Conservation (phyloP, 148 eudicot species). For the Silene uniflora region DNA sequence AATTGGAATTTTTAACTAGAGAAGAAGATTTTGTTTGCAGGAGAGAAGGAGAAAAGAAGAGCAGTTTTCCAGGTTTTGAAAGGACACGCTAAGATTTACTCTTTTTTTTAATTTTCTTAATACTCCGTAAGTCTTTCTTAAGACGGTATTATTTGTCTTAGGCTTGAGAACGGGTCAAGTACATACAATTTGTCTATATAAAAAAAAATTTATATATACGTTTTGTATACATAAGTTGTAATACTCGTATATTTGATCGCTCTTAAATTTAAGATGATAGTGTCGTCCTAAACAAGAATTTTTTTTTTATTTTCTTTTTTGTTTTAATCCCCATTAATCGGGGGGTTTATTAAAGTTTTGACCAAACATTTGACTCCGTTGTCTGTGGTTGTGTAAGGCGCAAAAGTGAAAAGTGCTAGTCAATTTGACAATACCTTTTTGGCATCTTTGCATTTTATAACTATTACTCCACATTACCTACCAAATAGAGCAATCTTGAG, state of each 20-base stretch:
- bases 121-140: no score
- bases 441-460: neutral
- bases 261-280: no score
- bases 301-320: neutral
- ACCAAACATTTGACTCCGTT: constrained; percentile 20
- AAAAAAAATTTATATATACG: no score
- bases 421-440: neutral
- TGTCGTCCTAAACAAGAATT: no score
- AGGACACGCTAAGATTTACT: constrained; percentile 10
- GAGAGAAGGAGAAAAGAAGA: neutral
- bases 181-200: no score
- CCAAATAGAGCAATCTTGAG: neutral
- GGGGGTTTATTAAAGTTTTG: neutral
- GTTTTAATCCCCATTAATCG: neutral
- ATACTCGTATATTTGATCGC: no score
- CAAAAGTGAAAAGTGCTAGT: neutral
- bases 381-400: neutral
- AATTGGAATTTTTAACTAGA: neutral
- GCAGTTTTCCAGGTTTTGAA: constrained; percentile 15
- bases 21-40: constrained; percentile 27
- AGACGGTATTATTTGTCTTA: no score
- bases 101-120: no score
- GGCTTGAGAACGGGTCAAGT: no score
- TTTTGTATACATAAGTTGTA: no score
- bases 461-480: neutral